These are phyloP conservation scores for Lomentospora prolificans DNA, from an alignment of 2,329 filamentous ascomycete species.

Conservation along the genomic window DNA sequence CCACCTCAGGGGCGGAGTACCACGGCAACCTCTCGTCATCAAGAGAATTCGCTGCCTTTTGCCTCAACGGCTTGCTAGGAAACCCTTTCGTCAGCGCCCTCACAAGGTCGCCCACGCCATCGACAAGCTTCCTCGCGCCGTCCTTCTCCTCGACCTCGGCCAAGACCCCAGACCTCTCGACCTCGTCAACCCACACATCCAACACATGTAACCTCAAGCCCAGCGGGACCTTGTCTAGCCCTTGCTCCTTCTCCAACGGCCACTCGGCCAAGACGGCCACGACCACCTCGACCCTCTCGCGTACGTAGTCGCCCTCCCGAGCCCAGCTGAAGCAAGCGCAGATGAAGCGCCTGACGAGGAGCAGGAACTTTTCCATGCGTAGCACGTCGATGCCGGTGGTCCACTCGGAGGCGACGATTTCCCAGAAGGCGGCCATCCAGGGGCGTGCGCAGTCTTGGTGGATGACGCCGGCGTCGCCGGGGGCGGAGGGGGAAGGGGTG, in stretches of 20 bases:
- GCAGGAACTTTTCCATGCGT: conserved; percentile 86
- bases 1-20: conserved; percentile 29
- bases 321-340: conserved; percentile 53
- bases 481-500: conserved; percentile 18
- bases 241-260: conserved; percentile 25
- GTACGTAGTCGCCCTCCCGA: conserved; percentile 22
- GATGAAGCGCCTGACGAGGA: conserved; percentile 71
- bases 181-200: conserved; percentile 87
- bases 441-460: conserved; percentile 17
- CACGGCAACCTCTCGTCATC: conserved; percentile 64
- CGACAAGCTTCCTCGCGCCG: conserved; percentile 36
- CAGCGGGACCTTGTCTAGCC: conserved; percentile 59
- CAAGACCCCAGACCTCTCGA: conserved; percentile 58
- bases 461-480: conserved; percentile 35
- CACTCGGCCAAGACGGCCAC: conserved; percentile 19
- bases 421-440: conserved; percentile 60
- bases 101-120: conserved; percentile 43
- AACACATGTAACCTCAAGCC: conserved; percentile 79
- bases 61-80: conserved; percentile 62
- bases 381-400: conserved; percentile 61
- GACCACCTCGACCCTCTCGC: conserved; percentile 16
- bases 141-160: conserved; percentile 24
- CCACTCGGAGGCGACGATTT: conserved; percentile 60
- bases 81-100: conserved; percentile 42
- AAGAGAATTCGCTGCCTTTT: conserved; percentile 59